Evolutionary conservation across 2,329 filamentous ascomycete species (phyloP).

Genomic region (Penicillium frequentans): DNA sequence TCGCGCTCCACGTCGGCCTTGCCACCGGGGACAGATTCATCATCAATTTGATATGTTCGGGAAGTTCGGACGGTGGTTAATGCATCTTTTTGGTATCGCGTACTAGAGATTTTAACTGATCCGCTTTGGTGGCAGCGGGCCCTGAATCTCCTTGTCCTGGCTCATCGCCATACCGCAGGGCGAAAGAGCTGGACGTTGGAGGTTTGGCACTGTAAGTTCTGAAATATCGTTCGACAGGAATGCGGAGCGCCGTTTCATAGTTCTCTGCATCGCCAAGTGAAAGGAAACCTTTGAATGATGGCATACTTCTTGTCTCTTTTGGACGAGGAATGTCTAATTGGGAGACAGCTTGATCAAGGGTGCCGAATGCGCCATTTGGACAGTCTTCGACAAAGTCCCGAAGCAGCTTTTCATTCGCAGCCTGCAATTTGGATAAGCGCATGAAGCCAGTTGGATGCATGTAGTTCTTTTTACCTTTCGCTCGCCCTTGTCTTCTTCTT

Average conservation of each 20-base stretch:
- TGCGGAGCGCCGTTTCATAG: conserved; percentile 73
- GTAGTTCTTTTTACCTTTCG: conserved; percentile 57
- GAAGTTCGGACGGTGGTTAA: conserved; percentile 73
- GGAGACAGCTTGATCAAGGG: conserved; percentile 78
- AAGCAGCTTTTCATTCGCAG: conserved; percentile 71
- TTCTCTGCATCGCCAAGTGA: conserved; percentile 75
- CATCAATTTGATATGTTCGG: conserved; percentile 78
- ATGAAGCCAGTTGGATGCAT: neutral
- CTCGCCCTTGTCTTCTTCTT: conserved; percentile 79
- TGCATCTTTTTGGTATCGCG: conserved; percentile 30
- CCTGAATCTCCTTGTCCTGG: conserved; percentile 42
- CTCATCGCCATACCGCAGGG: conserved; percentile 51
- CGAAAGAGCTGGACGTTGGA: conserved; percentile 75
- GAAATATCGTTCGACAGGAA: conserved; percentile 88
- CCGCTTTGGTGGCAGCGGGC: conserved; percentile 29
- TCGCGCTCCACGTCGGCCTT: conserved; percentile 81
- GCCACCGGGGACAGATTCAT: conserved; percentile 71
- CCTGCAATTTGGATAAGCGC: conserved; percentile 42
- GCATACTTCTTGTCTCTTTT: conserved; percentile 73
- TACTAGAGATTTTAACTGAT: no score
- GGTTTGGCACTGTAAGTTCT: conserved; percentile 76
- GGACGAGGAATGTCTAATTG: conserved; percentile 75
- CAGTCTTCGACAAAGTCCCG: conserved; percentile 66
- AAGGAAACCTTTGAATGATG: conserved; percentile 75
- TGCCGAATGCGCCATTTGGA: conserved; percentile 69